phyloP scores from a whole-genome alignment of 495 filamentous ascomycete genomes.

The Astrocystis sublimbata region DNA sequence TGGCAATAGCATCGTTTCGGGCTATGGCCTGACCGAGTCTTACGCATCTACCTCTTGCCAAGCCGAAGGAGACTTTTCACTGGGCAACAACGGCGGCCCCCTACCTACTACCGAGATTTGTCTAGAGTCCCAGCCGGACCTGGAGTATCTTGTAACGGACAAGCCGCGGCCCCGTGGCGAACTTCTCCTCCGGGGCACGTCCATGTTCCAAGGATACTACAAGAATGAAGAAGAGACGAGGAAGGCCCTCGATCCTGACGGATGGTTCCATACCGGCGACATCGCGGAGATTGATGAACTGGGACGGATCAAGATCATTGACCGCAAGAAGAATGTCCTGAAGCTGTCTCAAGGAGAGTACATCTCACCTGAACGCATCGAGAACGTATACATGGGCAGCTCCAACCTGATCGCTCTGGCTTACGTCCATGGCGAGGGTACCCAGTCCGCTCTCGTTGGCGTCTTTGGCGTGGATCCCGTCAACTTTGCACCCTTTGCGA shows the following conservation, averaged over 20 bases:
- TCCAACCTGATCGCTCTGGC: slow-evolving; percentile 73
- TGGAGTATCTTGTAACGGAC: slow-evolving; percentile 90
- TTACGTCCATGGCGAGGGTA: slow-evolving; percentile 88
- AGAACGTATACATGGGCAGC: slow-evolving; percentile 87
- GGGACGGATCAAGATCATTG: slow-evolving; percentile 89
- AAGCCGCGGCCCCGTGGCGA: slow-evolving; percentile 93
- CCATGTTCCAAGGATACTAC: slow-evolving; percentile 82
- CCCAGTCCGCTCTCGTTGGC: slow-evolving; percentile 79
- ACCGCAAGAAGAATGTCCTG: slow-evolving; percentile 96
- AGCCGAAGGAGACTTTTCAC: slow-evolving; percentile 63
- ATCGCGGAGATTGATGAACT: slow-evolving; percentile 79
- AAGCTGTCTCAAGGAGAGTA: slow-evolving; percentile 98
- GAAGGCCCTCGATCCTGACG: slow-evolving; percentile 80
- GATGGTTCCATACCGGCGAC: slow-evolving; percentile 97
- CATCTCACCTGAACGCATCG: slow-evolving; percentile 93
- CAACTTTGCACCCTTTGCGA: slow-evolving; percentile 74
- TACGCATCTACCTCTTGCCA: slow-evolving; percentile 79
- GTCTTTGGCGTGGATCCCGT: slow-evolving; percentile 86
- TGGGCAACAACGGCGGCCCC: slow-evolving; percentile 81
- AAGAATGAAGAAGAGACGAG: slow-evolving; percentile 83
- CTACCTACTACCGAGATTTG: slow-evolving; percentile 70
- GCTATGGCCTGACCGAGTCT: slow-evolving; percentile 94
- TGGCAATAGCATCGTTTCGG: slow-evolving; percentile 78
- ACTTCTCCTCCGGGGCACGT: slow-evolving; percentile 76
- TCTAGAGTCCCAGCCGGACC: slow-evolving; percentile 85